Percentiles rank a stretch among this genome's conserved stretches.
These are phyloP conservation scores for Perkinsus olseni DNA, from an alignment of 169 alveolate species.

Conservation along the genomic window DNA sequence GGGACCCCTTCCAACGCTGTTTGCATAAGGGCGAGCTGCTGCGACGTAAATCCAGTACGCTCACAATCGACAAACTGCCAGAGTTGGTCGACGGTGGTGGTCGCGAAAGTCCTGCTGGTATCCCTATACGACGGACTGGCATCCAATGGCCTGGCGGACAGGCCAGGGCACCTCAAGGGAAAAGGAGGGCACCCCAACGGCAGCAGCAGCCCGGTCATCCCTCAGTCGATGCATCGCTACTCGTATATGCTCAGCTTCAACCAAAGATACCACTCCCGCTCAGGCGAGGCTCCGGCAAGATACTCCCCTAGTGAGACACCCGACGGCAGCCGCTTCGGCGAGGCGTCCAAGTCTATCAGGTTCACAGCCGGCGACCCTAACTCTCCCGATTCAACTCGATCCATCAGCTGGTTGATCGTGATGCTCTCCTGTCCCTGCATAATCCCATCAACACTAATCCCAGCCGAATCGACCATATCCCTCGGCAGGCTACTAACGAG, in stretches of 20 bases:
- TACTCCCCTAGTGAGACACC: not conserved
- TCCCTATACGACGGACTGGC: not conserved
- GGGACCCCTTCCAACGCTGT: not conserved
- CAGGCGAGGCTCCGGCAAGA: not conserved
- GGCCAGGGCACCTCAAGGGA: not conserved
- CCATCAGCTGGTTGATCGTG: not conserved
- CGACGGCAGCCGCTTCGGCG: not conserved
- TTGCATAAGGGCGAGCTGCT: not conserved
- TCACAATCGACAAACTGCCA: not conserved
- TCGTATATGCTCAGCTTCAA: not conserved
- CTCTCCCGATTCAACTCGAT: not conserved
- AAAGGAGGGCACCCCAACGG: not conserved
- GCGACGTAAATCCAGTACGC: not conserved
- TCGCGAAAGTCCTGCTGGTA: not conserved
- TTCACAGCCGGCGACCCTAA: not conserved
- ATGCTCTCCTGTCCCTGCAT: not conserved
- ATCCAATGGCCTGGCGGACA: not conserved
- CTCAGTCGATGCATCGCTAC: not conserved
- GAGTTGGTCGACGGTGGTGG: not conserved
- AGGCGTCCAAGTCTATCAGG: not conserved
- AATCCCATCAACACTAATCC: not conserved
- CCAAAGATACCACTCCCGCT: not conserved
- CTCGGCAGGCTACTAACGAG: not conserved
- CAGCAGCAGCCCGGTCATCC: not conserved
- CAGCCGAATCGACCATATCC: not conserved